Evolutionary conservation across 2,329 filamentous ascomycete genomes (phyloP), one percentile per base, ranked within the genome.

Genomic region (Pestalotiopsis sp.): DNA sequence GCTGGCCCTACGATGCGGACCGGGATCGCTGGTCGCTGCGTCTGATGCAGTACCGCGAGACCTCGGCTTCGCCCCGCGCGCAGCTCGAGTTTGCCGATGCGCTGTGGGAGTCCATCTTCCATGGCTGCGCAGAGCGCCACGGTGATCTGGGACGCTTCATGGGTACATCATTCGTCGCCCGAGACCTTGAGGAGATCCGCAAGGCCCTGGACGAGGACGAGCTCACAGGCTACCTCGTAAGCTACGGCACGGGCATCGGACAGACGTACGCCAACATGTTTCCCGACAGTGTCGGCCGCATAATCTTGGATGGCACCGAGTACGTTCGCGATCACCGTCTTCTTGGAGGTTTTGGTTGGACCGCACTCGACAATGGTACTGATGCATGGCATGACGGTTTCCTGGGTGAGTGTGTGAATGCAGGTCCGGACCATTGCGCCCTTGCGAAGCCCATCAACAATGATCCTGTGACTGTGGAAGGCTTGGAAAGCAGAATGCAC

Each of bases 201-300:
- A 80, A 78, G 25, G 81, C 81, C 0, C 76, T 86, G 0, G 80
- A 75, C 4, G 84, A 86, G 71, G 81, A 83, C 3, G 81, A 85
- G 66, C 68, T 86, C 69, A 86, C 84, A 1, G 84, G 82, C 0
- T 85, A 86, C 65, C 76, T 87, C 17, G 82, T 86, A 39, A 85
- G 83, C 69, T 87, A 87, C 68, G 85, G 85, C 20, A 87, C 85
- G 0, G 83, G 82, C 3, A 86, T 87, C 60, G 85, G 83, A 0
- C 84, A 87, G 74, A 86, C 83, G 0, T 87, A 84, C 66, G 84
- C 83, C 31, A 81, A 80, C 69, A 83, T 87, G 81, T 87, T 86
- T 56, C 85, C 85, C 1, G 72, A 80, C 23, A 81, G 80, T 58
- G 83, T 85, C 0, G 85, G 85, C 0, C 80, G 84, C 4, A 72